Evolutionary conservation across 1,284 basidiomycete species (phyloP), one percentile per base, ranked within the genome.

Genomic region (Earliella scabrosa): DNA sequence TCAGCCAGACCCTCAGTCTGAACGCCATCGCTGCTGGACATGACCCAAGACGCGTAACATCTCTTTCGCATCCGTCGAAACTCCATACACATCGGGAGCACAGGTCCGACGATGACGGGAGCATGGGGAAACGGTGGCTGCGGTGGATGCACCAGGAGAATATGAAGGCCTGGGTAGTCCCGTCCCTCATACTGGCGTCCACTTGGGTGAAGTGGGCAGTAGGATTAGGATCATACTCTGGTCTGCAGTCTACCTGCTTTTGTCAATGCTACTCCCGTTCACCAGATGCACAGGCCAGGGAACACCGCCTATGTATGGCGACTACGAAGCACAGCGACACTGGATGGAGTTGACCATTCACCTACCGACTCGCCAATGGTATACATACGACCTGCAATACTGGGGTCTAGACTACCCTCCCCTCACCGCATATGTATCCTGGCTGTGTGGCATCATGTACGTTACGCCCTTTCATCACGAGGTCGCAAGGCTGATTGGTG

Each of bases 351-450:
- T 97, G 40, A 93, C 93, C 0, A 74, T 85, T 29, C 88, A 94
- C 66, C 75, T 94, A 3, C 92, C 92, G 0, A 66, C 83, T 24
- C 77, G 75, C 9, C 73, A 88, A 63, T 97, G 95, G 95, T 97
- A 97, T 72, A 86, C 75, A 2, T 92, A 95, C 71, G 92, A 96
- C 66, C 77, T 93, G 31, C 83, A 83, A 47, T 96, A 96, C 65
- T 97, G 95, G 95, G 93, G 93, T 0, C 79, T 97, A 49, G 93
- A 95, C 72, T 95, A 97, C 73, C 95, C 95, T 3, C 95, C 95
- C 8, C 69, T 97, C 52, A 97, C 95, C 1, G 95, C 93, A 3
- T 95, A 95, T 67, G 80, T 88, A 47, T 94, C 92, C 9, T 92
- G 87, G 85, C 26, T 92, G 53, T 91, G 89, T 66, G 93, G 92